Evolutionary conservation across 257 asterid species (phyloP), one percentile per base, ranked within the genome.

Genomic region (Apocynum venetum): DNA sequence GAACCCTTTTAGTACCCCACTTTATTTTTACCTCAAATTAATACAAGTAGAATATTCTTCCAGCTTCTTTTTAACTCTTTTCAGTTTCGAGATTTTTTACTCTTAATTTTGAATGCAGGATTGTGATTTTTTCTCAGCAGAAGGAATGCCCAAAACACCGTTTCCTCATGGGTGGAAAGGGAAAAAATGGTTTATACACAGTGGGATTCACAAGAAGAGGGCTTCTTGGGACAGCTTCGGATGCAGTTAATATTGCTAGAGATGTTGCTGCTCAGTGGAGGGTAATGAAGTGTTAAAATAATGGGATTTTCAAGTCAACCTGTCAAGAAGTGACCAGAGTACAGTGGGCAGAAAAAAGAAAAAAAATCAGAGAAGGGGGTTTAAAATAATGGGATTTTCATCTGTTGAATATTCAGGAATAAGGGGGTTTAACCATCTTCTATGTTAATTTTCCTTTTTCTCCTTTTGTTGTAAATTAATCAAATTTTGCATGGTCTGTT

Each of bases 101-200:
- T 25, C 31, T 25, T 25, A 25, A 25, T 25, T 12, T 48, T 15
- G 8, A 10, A 41, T 72, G 78, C 69, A 92, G 97, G 96, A 90
- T 10, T 80, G 82, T 38, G 92, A 91, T 66, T 91, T 91, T 81
- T 94, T 91, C 83, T 87, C 96, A 7, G 69, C 86, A 77, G 94
- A 90, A 17, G 98, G 98, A 31, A 89, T 95, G 93, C 98, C 98
- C 0, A 91, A 74, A 60, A 66, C 83, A 40, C 88, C 91, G 46
- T 95, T 95, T 85, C 98, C 98, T 17, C 77, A 89, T 80, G 90
- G 97, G 20, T 95, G 98, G 98, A 95, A 90, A 80, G 98, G 98
- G 0, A 94, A 82, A n/a, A 69, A 88, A 87, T 0, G 98, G 98
- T 69, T 83, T 95, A 83, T 92, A 92, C 77, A 88, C 89, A 48